Base-by-base conservation (phyloP, 2,329 filamentous ascomycete species). In the Neonectria neomacrospora region DNA sequence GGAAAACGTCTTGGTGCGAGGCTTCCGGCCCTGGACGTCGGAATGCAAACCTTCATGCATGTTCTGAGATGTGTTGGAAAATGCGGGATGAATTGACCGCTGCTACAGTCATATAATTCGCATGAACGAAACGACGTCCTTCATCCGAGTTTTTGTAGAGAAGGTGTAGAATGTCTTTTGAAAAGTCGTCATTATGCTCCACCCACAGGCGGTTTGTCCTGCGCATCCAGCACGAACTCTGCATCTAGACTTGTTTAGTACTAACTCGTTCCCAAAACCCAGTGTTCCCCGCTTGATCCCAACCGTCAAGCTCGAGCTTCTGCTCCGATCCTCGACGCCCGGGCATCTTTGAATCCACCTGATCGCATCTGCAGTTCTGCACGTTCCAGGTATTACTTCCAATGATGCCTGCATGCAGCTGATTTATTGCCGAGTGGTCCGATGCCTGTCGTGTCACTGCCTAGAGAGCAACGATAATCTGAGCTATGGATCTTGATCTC, bases 1-100 rank as follows among this genome's bases (percentile, higher is more conserved):
- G 2, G 71, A 71, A 16, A 73, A 73, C 16, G 61, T 73, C 61
- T 73, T 73, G 5, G 69, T 71, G 34, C 70, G 70, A n/a, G 45
- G 56, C 58, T 71, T 72, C 3, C 66, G 65, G n/a, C 56, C 64
- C 6, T 69, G 63, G 53, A 50, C 6, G 55, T 65, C 50, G 42
- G 63, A 12, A 23, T 47, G 54, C 14, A 45, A n/a, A n/a, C 62
- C 58, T 28, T 50, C 61, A 5, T 64, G 37, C 70, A 72, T 72
- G 11, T 45, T 55, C 22, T 18, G 30, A 20, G 23, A 11, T 18
- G 28, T 47, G n/a, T 37, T 3, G 18, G 30, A n/a, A 50, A 32
- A 5, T 10, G n/a, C n/a, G 9, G 12, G n/a, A 30, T 14, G 22
- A 26, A 14, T 20, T 23, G 42, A 26, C 22, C 10, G 6, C 42